phyloP scores from a whole-genome alignment of 352 stramenopile species.

The Globisporangium polare region DNA sequence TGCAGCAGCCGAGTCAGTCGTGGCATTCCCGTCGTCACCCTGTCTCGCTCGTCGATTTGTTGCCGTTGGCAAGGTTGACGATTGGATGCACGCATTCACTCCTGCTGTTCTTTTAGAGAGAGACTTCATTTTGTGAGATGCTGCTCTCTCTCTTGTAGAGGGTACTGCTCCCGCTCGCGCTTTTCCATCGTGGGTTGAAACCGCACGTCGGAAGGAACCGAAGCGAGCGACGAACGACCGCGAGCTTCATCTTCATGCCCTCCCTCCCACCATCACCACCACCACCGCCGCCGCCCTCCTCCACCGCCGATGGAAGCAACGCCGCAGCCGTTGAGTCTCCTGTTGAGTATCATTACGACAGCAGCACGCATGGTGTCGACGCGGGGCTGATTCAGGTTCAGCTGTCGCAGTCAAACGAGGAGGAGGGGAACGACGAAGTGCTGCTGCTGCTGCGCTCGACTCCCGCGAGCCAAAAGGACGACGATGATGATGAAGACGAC shows the following conservation, averaged over 20 bases:
- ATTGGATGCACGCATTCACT: neutral
- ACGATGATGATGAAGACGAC: constrained; percentile 21
- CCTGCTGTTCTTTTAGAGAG: constrained; percentile 3
- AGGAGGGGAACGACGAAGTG: neutral
- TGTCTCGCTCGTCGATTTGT: neutral
- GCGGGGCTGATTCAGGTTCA: constrained; percentile 1
- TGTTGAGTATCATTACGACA: neutral
- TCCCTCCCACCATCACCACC: neutral
- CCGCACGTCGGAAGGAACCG: constrained; percentile 4
- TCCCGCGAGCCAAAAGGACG: constrained; percentile 11
- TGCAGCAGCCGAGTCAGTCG: constrained; percentile 28
- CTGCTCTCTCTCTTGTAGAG: constrained; percentile 13
- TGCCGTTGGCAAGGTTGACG: neutral
- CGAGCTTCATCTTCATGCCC: constrained; percentile 4
- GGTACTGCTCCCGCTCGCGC: neutral
- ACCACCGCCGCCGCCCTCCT: neutral
- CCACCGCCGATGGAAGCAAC: neutral
- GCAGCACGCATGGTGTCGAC: neutral
- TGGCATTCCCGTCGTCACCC: constrained; percentile 28
- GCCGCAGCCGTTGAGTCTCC: neutral
- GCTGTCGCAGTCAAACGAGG: neutral
- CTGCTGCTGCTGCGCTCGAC: constrained; percentile 11
- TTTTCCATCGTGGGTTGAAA: constrained; percentile 14
- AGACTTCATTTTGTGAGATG: neutral
- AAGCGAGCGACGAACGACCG: neutral